Conservation (phyloP, 2,329 filamentous ascomycete species). For the Colletotrichum limetticola region DNA sequence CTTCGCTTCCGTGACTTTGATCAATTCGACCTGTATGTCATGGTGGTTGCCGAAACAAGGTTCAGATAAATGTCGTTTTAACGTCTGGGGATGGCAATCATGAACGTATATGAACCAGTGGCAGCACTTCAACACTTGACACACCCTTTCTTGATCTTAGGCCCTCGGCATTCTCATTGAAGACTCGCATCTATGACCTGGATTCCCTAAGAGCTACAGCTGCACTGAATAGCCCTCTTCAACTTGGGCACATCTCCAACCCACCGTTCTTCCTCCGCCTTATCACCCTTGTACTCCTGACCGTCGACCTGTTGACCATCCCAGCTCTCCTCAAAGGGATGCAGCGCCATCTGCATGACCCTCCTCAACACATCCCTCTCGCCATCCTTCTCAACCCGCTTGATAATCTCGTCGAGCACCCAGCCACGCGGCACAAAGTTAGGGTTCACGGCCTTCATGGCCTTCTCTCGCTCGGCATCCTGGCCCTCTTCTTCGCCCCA, state of each 20-base stretch:
- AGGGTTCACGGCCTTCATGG: slow-evolving; percentile 90
- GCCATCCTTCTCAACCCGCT: slow-evolving; percentile 83
- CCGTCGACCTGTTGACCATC: slow-evolving; percentile 62
- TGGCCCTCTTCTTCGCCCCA: slow-evolving; percentile 69
- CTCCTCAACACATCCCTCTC: slow-evolving; percentile 82
- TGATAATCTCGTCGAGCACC: slow-evolving; percentile 94
- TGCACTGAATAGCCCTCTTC: slow-evolving; percentile 89
- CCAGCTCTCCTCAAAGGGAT: slow-evolving; percentile 88
- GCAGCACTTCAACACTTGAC: no score
- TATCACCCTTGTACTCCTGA: slow-evolving; percentile 65
- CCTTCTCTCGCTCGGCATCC: slow-evolving; percentile 72
- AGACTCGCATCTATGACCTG: no score
- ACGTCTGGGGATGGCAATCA: no score
- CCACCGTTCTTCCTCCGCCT: slow-evolving; percentile 82
- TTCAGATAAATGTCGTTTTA: no score
- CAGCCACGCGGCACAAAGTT: slow-evolving; percentile 92
- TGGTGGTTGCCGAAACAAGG: no score
- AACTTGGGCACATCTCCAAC: slow-evolving; percentile 85
- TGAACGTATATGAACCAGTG: no score
- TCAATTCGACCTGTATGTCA: no score
- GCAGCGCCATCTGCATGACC: slow-evolving; percentile 83
- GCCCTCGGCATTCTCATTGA: no score
- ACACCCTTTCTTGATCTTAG: no score
- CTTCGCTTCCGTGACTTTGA: no score
- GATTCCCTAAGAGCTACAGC: slow-evolving; percentile 80